These are phyloP conservation scores for Monilinia polystroma DNA, from an alignment of 2,329 filamentous ascomycete species.

Conservation along the genomic window DNA sequence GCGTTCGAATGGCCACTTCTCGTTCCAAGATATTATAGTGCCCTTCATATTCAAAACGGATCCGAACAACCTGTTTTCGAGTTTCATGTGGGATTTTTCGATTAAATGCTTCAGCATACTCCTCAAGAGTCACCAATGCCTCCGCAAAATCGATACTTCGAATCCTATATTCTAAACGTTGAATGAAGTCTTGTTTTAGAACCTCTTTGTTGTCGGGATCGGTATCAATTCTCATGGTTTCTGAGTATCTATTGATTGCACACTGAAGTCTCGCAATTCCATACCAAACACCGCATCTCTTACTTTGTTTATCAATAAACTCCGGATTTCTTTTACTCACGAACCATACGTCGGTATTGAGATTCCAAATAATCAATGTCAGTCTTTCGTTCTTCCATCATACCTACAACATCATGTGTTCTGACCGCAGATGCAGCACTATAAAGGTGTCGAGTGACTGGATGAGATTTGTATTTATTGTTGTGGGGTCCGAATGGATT, in stretches of 20 bases:
- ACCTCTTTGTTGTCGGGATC: too few species aligned
- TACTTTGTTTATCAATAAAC: constrained; percentile 14
- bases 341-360: constrained; percentile 16
- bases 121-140: neutral
- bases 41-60: neutral
- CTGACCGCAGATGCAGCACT: neutral
- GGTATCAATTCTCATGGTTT: fast-evolving
- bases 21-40: neutral
- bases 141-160: neutral
- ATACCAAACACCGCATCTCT: constrained; percentile 1
- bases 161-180: neutral
- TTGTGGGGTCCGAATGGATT: neutral
- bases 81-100: constrained; percentile 18
- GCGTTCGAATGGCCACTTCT: neutral
- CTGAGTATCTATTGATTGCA: neutral
- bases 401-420: neutral
- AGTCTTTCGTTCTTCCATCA: neutral
- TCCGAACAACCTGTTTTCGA: neutral
- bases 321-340: neutral
- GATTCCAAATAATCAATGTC: constrained; percentile 18
- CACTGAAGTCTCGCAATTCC: neutral
- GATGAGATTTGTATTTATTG: neutral
- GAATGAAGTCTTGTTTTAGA: neutral
- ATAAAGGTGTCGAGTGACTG: neutral
- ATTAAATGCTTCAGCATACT: constrained; percentile 14